phyloP scores from a whole-genome alignment of 805 yeast species.

The Candida incommunis region DNA sequence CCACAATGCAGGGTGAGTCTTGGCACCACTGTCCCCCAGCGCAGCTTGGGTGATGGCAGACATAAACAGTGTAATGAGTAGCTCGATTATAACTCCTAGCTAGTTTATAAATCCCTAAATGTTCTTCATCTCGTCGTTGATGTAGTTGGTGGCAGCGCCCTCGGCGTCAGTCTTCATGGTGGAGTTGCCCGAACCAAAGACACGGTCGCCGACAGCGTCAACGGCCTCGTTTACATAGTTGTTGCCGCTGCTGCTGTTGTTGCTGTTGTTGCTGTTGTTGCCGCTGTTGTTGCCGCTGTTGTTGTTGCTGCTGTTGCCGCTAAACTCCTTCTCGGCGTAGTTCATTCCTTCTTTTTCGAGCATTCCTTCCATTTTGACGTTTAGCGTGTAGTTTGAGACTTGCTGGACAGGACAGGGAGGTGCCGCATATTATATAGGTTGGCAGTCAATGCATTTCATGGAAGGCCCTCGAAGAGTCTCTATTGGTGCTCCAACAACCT shows the following conservation, averaged over 20 bases:
- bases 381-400: too few species aligned
- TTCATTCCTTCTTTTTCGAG: conserved; percentile 4
- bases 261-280: conserved; percentile 3
- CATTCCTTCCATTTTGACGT: background rate
- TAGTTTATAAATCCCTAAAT: too few species aligned
- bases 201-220: conserved; percentile 13
- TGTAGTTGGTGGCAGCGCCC: conserved; percentile 6
- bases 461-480: too few species aligned
- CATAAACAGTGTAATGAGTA: too few species aligned
- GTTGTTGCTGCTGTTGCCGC: conserved; percentile 3
- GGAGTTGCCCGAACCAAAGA: conserved; percentile 14
- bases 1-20: too few species aligned
- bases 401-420: too few species aligned
- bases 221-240: conserved; percentile 21
- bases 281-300: conserved; percentile 2
- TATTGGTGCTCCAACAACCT: too few species aligned
- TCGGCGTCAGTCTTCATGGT: conserved; percentile 11
- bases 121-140: conserved; percentile 8
- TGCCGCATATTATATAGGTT: background rate
- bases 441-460: background rate
- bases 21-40: too few species aligned
- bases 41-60: too few species aligned
- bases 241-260: conserved; percentile 17
- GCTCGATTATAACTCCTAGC: too few species aligned
- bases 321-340: conserved; percentile 2